A percentile compares a stretch with the other conserved stretches of the same genome.
phyloP scores from a whole-genome alignment of 2,329 filamentous ascomycete genomes.

The Tolypocladium capitatum region DNA sequence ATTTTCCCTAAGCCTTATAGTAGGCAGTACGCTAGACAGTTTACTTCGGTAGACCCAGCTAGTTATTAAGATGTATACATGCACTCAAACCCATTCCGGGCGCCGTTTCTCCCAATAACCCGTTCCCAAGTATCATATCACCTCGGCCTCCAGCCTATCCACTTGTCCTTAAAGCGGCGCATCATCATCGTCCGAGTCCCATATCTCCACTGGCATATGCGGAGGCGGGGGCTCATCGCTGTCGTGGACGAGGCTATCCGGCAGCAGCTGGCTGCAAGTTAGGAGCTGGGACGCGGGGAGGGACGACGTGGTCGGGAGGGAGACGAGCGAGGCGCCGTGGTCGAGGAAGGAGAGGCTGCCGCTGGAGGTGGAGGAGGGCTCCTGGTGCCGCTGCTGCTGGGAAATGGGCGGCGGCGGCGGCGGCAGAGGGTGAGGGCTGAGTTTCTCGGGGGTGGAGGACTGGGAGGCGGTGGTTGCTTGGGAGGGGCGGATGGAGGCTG shows the following conservation, averaged over 20 bases:
- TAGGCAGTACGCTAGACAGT: too few species aligned
- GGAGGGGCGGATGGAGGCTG: conserved; percentile 11
- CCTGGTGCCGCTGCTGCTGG: neutral
- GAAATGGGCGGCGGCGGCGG: neutral
- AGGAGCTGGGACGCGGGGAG: conserved; percentile 31
- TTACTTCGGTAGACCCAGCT: too few species aligned
- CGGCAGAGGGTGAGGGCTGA: conserved; percentile 3
- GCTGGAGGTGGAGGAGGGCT: conserved; percentile 7
- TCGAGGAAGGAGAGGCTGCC: conserved; percentile 16
- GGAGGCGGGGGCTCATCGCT: conserved; percentile 14
- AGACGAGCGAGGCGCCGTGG: conserved; percentile 8
- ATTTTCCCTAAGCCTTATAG: too few species aligned
- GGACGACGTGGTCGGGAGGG: conserved; percentile 5
- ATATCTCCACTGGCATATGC: conserved; percentile 19
- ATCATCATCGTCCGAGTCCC: conserved; percentile 22
- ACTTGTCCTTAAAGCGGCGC: conserved; percentile 6
- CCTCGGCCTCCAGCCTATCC: neutral
- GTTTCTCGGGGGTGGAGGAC: conserved; percentile 17
- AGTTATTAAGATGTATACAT: too few species aligned
- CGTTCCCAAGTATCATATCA: neutral
- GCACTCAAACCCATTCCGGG: neutral
- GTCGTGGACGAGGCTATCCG: conserved; percentile 30
- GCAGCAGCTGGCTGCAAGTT: conserved; percentile 38
- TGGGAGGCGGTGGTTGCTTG: conserved; percentile 26
- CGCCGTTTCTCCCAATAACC: too few species aligned